Evolutionary conservation across 345 rosid genomes (phyloP), one percentile per base, ranked within the genome.

Genomic region (Raphanus raphanistrum): DNA sequence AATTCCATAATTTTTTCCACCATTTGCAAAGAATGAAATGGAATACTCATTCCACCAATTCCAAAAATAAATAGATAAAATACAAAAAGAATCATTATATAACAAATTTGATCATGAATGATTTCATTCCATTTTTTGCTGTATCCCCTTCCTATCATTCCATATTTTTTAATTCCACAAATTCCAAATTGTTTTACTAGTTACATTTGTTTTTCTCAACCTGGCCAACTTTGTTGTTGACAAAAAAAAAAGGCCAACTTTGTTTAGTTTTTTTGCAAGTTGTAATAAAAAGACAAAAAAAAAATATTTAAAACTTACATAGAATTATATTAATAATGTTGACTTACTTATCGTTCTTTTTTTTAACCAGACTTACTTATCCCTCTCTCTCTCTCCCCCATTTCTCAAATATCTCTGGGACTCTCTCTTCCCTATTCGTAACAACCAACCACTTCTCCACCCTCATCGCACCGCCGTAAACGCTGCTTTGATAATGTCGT

Each of bases 401-500:
- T 41, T 41, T 41, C 48, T 41, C 48, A 41, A 35, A 41, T 41
- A 41, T 10, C 48, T 10, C 10, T 11, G 48, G 31, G 31, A 28
- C 31, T 41, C 48, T 38, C 45, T 41, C 48, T 41, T 11, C 48
- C 48, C 48, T 10, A 10, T 10, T 41, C 48, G 13, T 41, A 13
- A 41, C 48, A 41, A 41, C 45, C 45, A 38, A 38, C 48, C 48
- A 41, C 12, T 41, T 41, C 48, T 41, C 10, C 48, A 41, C 48
- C 48, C 48, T 41, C 48, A 41, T 41, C 48, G 3, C 48, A 41
- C 48, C 48, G 2, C 48, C 48, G 1, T 10, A 41, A 41, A 41
- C 5, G 48, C 48, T 41, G 48, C 13, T 41, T 41, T 3, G 12
- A 58, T 68, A 68, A 82, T 79, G 85, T 65, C 35, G 7, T 54